phyloP scores from a whole-genome alignment of 2,329 filamentous ascomycete species.

The Calonectria fujianensis region DNA sequence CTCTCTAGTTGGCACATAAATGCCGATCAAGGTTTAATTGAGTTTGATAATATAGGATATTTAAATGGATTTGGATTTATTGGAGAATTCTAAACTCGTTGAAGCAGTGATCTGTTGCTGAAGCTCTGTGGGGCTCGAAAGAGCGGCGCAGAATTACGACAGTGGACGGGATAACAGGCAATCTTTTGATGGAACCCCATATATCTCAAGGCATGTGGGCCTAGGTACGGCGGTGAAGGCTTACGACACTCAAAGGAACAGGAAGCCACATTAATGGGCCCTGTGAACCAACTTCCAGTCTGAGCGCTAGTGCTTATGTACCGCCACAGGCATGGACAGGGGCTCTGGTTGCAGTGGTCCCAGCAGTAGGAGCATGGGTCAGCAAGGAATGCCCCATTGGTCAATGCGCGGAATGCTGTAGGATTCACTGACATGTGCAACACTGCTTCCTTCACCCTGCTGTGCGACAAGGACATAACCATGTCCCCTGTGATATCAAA shows the following conservation, averaged over 20 bases:
- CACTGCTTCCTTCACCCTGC: not conserved
- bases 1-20: not conserved
- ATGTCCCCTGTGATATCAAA: not conserved
- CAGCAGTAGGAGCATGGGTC: not conserved
- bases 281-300: not conserved
- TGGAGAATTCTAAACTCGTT: not conserved
- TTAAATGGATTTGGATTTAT: not conserved
- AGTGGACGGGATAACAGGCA: not conserved
- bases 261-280: not conserved
- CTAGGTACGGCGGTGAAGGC: not conserved
- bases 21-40: not conserved
- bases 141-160: not conserved
- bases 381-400: not conserved
- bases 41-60: not conserved
- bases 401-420: not conserved
- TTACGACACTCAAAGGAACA: not conserved
- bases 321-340: not conserved
- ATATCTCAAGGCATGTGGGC: not conserved
- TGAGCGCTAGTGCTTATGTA: not conserved
- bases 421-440: conserved; percentile 2
- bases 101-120: not conserved
- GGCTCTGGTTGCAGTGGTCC: not conserved
- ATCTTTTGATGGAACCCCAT: not conserved
- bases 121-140: not conserved
- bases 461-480: conserved; percentile 1